A percentile compares a stretch with the other conserved stretches of the same genome.
phyloP scores from a whole-genome alignment of 352 stramenopile species.

The Globisporangium heterothallicum region DNA sequence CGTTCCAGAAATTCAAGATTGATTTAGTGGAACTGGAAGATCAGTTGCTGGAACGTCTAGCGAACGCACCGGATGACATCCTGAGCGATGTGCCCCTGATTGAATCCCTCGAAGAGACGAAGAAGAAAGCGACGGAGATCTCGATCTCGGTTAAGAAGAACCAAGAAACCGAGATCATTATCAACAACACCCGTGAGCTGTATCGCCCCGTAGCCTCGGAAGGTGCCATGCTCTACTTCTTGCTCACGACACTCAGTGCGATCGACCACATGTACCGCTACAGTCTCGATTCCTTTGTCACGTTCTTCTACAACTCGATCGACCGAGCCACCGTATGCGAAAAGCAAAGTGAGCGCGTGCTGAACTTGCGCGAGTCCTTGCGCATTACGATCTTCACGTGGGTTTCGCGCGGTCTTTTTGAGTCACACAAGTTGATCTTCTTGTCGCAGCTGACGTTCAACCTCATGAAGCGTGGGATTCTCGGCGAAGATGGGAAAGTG shows the following conservation, averaged over 20 bases:
- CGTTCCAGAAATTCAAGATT: conserved; percentile 96
- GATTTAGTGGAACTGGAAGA: conserved; percentile 95
- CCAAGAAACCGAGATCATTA: conserved; percentile 93
- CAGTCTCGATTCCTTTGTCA: conserved; percentile 95
- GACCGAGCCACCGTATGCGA: conserved; percentile 80
- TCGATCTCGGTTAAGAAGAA: conserved; percentile 93
- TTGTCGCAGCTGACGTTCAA: conserved; percentile 96
- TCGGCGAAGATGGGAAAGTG: conserved; percentile 91
- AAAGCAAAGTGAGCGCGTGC: conserved; percentile 87
- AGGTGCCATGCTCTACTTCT: conserved; percentile 97
- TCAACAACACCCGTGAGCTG: conserved; percentile 92
- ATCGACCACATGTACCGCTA: conserved; percentile 99
- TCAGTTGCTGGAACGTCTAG: conserved; percentile 92
- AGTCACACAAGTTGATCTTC: conserved; percentile 97
- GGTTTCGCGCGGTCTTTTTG: conserved; percentile 94
- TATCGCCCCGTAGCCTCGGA: conserved; percentile 93
- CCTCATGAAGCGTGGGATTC: conserved; percentile 94
- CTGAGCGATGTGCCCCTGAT: conserved; percentile 95
- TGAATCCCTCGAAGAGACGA: conserved; percentile 95
- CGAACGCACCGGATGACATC: conserved; percentile 96
- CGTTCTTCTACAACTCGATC: conserved; percentile 97
- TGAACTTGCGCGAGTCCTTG: conserved; percentile 91
- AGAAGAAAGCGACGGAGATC: conserved; percentile 95
- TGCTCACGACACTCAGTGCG: conserved; percentile 92
- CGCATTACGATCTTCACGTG: conserved; percentile 96